phyloP scores from a whole-genome alignment of 306 rosid genomes.

The Prunus mume region DNA sequence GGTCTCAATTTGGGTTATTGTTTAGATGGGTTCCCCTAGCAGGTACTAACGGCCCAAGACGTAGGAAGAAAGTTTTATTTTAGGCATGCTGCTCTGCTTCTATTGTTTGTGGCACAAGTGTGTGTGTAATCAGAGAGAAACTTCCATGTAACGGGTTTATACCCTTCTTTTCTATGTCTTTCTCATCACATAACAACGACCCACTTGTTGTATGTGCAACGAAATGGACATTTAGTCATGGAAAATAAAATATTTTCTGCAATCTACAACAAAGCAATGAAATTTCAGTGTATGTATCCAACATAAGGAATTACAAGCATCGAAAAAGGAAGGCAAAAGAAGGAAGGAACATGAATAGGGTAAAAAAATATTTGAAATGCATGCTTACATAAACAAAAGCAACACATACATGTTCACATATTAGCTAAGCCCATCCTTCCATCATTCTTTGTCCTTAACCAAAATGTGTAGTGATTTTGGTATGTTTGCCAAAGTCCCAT shows the following conservation, averaged over 20 bases:
- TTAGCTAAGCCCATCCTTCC: background rate
- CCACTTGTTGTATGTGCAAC: too few relatives aligned
- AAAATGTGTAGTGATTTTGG: background rate
- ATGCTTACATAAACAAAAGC: constrained; percentile 2
- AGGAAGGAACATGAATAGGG: background rate
- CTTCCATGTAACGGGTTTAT: too few relatives aligned
- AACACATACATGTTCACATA: background rate
- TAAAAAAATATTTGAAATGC: background rate
- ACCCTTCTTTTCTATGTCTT: too few relatives aligned
- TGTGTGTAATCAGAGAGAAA: too few relatives aligned
- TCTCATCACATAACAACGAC: too few relatives aligned
- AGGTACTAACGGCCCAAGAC: too few relatives aligned
- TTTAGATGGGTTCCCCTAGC: too few relatives aligned
- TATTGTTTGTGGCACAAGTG: too few relatives aligned
- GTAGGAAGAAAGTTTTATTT: too few relatives aligned
- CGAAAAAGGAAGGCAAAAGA: background rate
- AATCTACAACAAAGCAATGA: background rate
- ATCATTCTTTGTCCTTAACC: background rate
- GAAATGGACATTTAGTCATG: too few relatives aligned
- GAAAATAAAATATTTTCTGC: background rate
- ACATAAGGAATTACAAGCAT: background rate
- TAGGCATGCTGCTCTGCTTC: too few relatives aligned
- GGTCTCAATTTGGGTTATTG: too few relatives aligned
- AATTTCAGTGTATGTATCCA: background rate
- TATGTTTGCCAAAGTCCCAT: background rate